Evolutionary conservation across 148 eudicot species (phyloP), one percentile per base, ranked within the genome.

Genomic region (Cornus suecica): DNA sequence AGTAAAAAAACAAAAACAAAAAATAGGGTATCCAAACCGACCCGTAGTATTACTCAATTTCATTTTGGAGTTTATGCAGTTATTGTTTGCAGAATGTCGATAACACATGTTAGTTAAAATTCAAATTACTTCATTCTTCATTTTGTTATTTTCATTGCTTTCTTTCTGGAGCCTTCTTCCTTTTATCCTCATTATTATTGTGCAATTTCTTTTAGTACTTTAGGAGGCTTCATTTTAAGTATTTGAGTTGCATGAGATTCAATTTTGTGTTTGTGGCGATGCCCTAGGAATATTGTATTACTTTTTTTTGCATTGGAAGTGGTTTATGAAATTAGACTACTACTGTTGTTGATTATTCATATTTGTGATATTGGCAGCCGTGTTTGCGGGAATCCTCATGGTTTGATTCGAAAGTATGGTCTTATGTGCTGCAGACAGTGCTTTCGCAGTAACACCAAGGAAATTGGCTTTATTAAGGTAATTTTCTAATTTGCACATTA

Each of bases 351-450:
- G 26, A 30, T 75, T 32, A 29, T 13, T 48, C 3, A 16, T 20
- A 26, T 32, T 20, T 63, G 14, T 8, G 64, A 20, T 27, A 56
- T 71, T 42, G 77, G 72, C 84, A 86, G 89, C 70, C 87, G 89
- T 2, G 89, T 86, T 26, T 86, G 86, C 62, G 89, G 89, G 32
- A 86, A 86, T 30, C 80, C 89, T 37, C 89, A 86, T 68, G 86
- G 79, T 0, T 31, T 86, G 15, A 86, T 86, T 37, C 83, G 89
- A n/a, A 86, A 86, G 75, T 86, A 86, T 27, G 89, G 87, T 37
- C 80, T 86, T 52, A 86, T 84, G 87, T 86, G 89, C 83, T 86
- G 89, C 83, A 86, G 89, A 68, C 89, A 86, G 54, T 86, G 89
- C 80, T 86, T 86, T 81, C 87, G 84, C 75, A 86, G 85, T 80